phyloP scores from a whole-genome alignment of 1,139 yeast genomes.

The Geotrichum carabidarum region DNA sequence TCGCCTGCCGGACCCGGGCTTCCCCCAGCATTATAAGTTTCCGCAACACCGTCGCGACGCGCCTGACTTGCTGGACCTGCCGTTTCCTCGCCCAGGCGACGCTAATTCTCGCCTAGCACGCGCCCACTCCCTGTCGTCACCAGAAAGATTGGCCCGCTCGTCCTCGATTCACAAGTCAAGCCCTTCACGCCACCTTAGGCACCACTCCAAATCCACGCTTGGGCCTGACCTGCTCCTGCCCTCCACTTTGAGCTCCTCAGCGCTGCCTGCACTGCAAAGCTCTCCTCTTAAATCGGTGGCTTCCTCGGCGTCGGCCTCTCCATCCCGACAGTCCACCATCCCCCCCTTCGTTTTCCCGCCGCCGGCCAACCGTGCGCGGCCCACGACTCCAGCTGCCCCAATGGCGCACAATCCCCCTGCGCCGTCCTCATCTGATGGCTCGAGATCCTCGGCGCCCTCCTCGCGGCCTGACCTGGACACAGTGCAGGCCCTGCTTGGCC shows the following conservation, averaged over 20 bases:
- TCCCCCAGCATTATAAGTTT: background rate
- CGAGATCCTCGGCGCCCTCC: background rate
- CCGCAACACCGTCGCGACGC: constrained; percentile 4
- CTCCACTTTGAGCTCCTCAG: background rate
- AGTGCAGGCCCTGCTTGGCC: constrained; percentile 45
- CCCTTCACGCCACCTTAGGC: background rate
- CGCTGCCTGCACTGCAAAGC: background rate
- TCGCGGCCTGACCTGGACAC: constrained; percentile 8
- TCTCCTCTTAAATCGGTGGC: background rate
- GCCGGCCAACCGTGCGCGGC: constrained; percentile 1
- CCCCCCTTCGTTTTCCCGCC: constrained; percentile 3
- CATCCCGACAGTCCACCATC: background rate
- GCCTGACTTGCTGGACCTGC: background rate
- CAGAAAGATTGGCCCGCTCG: background rate
- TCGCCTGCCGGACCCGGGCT: background rate
- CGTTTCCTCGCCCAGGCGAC: background rate
- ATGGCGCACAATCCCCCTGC: background rate
- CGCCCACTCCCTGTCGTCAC: background rate
- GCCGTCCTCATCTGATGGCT: background rate
- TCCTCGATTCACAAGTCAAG: background rate
- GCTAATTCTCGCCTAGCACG: background rate
- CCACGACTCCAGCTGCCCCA: background rate
- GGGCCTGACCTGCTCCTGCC: background rate
- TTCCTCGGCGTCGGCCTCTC: constrained; percentile 1
- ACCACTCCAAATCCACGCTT: background rate